Evolutionary conservation across 768 basidiomycete genomes (phyloP).

Genomic region (Dentipellis fragilis): DNA sequence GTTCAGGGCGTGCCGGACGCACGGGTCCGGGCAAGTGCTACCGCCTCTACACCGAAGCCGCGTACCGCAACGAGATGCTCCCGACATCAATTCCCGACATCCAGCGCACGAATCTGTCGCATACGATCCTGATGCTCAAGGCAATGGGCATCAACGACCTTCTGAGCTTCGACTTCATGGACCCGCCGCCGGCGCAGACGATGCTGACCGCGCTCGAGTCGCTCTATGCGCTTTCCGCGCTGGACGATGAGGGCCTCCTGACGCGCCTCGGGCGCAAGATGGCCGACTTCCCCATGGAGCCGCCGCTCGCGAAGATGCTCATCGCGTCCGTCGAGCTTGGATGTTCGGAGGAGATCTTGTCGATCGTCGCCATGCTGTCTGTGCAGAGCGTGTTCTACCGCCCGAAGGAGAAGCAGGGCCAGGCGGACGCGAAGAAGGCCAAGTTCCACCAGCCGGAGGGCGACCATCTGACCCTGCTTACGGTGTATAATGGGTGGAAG

Average conservation of each 20-base stretch:
- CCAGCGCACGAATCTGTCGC: constrained; percentile 86
- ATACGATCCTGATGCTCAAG: constrained; percentile 90
- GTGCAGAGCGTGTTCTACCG: constrained; percentile 96
- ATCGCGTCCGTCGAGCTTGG: constrained; percentile 96
- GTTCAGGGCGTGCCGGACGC: constrained; percentile 92
- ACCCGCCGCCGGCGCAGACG: constrained; percentile 93
- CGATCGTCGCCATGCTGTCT: constrained; percentile 94
- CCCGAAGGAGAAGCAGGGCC: constrained; percentile 99
- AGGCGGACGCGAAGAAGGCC: constrained; percentile 98
- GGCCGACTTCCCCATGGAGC: constrained; percentile 99
- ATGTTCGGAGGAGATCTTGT: constrained; percentile 96
- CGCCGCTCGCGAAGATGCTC: constrained; percentile 92
- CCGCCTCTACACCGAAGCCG: constrained; percentile 94
- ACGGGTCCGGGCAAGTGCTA: constrained; percentile 99
- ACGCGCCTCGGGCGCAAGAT: constrained; percentile 95
- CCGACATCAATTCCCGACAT: constrained; percentile 98
- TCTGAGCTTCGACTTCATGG: constrained; percentile 98
- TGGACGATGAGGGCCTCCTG: constrained; percentile 93
- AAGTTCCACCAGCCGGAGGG: constrained; percentile 99
- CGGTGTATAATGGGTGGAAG: constrained; percentile 99
- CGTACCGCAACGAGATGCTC: constrained; percentile 97
- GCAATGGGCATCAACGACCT: constrained; percentile 99
- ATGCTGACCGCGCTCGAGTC: constrained; percentile 95
- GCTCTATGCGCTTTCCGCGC: constrained; percentile 87
- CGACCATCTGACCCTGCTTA: constrained; percentile 83